These are phyloP conservation scores for Pseudogymnoascus sp. DNA, from an alignment of 2,329 filamentous ascomycete species.

Conservation along the genomic window DNA sequence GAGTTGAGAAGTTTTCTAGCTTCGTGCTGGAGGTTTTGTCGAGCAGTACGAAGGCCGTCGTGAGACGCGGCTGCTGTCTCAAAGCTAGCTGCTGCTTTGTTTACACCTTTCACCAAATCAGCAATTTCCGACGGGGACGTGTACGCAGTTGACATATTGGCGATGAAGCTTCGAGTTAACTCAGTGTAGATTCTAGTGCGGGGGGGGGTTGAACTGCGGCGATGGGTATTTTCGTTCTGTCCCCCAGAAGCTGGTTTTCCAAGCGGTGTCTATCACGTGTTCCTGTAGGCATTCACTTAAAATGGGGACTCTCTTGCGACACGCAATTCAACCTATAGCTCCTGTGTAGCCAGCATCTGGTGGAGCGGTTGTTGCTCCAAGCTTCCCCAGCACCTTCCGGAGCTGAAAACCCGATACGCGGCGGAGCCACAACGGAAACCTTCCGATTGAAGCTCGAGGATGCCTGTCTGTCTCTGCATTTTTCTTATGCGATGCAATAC, in stretches of 20 bases:
- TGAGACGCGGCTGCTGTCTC: constrained; percentile 9
- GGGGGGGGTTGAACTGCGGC: not conserved
- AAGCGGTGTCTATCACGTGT: not conserved
- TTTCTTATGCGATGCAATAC: not conserved
- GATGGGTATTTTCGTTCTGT: not conserved
- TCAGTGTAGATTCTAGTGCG: not conserved
- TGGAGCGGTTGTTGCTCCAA: not conserved
- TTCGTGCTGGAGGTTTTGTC: constrained; percentile 17
- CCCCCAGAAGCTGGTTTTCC: not conserved
- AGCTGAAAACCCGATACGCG: not conserved
- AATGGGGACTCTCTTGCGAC: not conserved
- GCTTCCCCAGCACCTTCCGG: not conserved
- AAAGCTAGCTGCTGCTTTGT: constrained; percentile 14
- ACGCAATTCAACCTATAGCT: not conserved
- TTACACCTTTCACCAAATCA: constrained; percentile 15
- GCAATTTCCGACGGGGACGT: constrained; percentile 12
- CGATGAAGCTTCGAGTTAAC: not conserved
- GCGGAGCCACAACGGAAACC: not conserved
- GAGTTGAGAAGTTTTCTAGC: constrained; percentile 18
- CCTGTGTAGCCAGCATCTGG: not conserved
- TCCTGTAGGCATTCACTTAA: not conserved
- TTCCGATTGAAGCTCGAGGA: not conserved
- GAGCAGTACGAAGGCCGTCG: constrained; percentile 14
- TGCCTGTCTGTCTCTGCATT: not conserved
- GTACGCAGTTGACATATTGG: constrained; percentile 16